phyloP scores from a whole-genome alignment of 306 rosid genomes.

The cucumber (Cucumis sativus) region Cucumber_9930_V3 NC_026660.2:452501-453000 shows the following conservation, averaged over 20 bases:
- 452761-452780: slow-evolving; percentile 38
- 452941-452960: slow-evolving; percentile 49
- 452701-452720: slow-evolving; percentile 39
- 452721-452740: slow-evolving; percentile 46
- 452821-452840: slow-evolving; percentile 51
- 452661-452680: slow-evolving; percentile 39
- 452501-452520: slow-evolving; percentile 16
- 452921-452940: slow-evolving; percentile 16
- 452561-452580: slow-evolving; percentile 2
- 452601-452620: background rate
- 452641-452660: slow-evolving; percentile 16
- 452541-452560: slow-evolving; percentile 17
- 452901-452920: slow-evolving; percentile 3
- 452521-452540: slow-evolving; percentile 20
- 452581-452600: slow-evolving; percentile 8
- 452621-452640: slow-evolving; percentile 22
- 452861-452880: slow-evolving; percentile 51
- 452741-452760: slow-evolving; percentile 37
- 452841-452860: slow-evolving; percentile 56
- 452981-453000: slow-evolving; percentile 34
- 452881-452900: slow-evolving; percentile 25
- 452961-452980: slow-evolving; percentile 38
- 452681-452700: slow-evolving; percentile 37
- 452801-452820: slow-evolving; percentile 26
- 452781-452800: slow-evolving; percentile 34